A percentile compares a stretch with the other conserved stretches of the same genome.
Evolutionary conservation across 129 eudicot genomes (phyloP).

Genomic region (Solidago caesia): DNA sequence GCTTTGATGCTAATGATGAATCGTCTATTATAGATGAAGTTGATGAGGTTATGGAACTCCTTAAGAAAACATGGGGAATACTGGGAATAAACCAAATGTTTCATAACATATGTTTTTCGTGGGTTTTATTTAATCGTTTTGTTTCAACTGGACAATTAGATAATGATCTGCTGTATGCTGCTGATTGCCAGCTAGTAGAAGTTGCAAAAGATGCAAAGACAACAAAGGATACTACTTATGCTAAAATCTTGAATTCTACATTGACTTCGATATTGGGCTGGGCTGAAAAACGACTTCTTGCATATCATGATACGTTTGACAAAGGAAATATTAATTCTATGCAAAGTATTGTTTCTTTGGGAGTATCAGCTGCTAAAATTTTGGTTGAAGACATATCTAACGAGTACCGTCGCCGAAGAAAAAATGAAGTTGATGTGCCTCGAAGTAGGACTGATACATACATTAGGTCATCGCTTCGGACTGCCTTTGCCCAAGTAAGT

Average conservation of each 20-base stretch:
- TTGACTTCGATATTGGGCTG: conserved; percentile 91
- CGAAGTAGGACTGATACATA: conserved; percentile 94
- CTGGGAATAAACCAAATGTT: conserved; percentile 90
- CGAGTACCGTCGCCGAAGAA: conserved; percentile 92
- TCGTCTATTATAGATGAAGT: conserved; percentile 79
- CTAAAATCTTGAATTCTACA: conserved; percentile 72
- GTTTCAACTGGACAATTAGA: conserved; percentile 85
- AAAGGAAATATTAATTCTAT: conserved; percentile 66
- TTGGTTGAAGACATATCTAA: conserved; percentile 96
- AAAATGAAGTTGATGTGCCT: conserved; percentile 82
- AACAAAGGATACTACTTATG: conserved; percentile 70
- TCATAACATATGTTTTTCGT: conserved; percentile 85
- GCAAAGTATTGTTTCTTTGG: conserved; percentile 87
- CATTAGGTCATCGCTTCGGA: conserved; percentile 92
- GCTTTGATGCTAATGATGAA: conserved; percentile 78
- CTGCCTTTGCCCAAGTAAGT: conserved; percentile 98
- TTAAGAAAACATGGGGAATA: conserved; percentile 93
- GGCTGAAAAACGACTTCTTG: conserved; percentile 95
- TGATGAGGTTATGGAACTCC: conserved; percentile 90
- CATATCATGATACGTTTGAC: conserved; percentile 96
- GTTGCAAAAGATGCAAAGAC: conserved; percentile 96
- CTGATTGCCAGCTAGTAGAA: conserved; percentile 89
- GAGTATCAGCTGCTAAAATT: conserved; percentile 85
- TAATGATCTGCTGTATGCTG: conserved; percentile 78
- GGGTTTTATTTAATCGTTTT: conserved; percentile 89